These are phyloP conservation scores for Pugionium dolabratum DNA, from an alignment of 345 rosid species.

Conservation along the genomic window DNA sequence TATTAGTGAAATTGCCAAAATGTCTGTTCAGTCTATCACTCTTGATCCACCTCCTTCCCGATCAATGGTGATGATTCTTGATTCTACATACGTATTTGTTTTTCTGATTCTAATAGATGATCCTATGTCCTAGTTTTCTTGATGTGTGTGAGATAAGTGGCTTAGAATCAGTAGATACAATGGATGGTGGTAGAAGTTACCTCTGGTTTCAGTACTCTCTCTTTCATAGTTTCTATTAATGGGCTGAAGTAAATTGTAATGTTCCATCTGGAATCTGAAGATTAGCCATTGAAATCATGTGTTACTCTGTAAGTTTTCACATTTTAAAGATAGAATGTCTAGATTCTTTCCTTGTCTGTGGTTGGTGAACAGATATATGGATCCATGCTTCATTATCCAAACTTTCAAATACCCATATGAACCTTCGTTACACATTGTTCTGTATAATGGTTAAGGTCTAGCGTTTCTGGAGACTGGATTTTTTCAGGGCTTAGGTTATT, in stretches of 20 bases:
- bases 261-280: not conserved
- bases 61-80: conserved; percentile 33
- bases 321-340: conserved; percentile 1
- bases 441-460: no score
- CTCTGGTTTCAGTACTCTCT: not conserved
- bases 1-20: conserved; percentile 71
- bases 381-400: not conserved
- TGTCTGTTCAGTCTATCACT: conserved; percentile 55
- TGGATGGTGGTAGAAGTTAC: conserved; percentile 3
- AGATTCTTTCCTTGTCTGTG: not conserved
- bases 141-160: no score
- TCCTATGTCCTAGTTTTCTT: no score
- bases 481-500: no score
- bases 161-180: not conserved
- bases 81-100: not conserved
- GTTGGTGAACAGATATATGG: not conserved
- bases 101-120: not conserved
- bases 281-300: not conserved
- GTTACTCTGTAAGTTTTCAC: not conserved
- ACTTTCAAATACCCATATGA: not conserved
- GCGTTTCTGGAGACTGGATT: no score
- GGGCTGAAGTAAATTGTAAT: not conserved
- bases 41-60: conserved; percentile 56
- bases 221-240: not conserved
- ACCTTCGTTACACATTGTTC: not conserved